Evolutionary conservation across 2,329 filamentous ascomycete genomes (phyloP), one percentile per base, ranked within the genome.

Genomic region (Dichotomopilus funicola): DNA sequence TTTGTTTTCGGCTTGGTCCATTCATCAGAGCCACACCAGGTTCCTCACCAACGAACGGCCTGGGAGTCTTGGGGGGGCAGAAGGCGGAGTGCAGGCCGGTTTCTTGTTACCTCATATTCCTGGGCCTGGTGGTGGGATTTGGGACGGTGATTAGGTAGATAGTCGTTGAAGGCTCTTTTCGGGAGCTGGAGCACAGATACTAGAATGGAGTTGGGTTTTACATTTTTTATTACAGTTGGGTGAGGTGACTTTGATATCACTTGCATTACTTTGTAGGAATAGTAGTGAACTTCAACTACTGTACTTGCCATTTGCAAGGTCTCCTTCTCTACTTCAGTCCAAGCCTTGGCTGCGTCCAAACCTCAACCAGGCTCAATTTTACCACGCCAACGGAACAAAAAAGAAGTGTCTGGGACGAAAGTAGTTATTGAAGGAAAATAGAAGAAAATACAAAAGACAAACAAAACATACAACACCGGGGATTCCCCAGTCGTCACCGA

Each of bases 81-180:
- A 40, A 33, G 34, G 60, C 54, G 61, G 47, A 63, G 61, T 63
- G 61, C 61, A 63, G 61, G 61, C 47, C 59, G 52, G 48, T 49
- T 47, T 47, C 45, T 12, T 33, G 37, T 33, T 44, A 35, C 54
- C 19, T 27, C 19, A 27, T 51, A 37, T 48, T 47, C 11, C 49
- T 49, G 46, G 50, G 46, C 13, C 33, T 40, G 12, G 43, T 31
- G 44, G 48, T 49, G 49, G 46, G n/a, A 36, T 49, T 33, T 41
- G 43, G 19, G 51, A 27, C 19, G 19, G 19, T 27, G 19, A 3
- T 27, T 37, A 36, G 34, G 49, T 60, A 54, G 47, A 43, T 27
- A 19, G 9, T 49, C 10, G 36, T 19, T 10, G 27, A 51, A 36
- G 37, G 35, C 13, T 40, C 34, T 54, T 7, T 19, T 51, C 4